A percentile compares a stretch with the other conserved stretches of the same genome.
Conservation (phyloP, 257 asterid species). For the Jacaranda copaia region DNA sequence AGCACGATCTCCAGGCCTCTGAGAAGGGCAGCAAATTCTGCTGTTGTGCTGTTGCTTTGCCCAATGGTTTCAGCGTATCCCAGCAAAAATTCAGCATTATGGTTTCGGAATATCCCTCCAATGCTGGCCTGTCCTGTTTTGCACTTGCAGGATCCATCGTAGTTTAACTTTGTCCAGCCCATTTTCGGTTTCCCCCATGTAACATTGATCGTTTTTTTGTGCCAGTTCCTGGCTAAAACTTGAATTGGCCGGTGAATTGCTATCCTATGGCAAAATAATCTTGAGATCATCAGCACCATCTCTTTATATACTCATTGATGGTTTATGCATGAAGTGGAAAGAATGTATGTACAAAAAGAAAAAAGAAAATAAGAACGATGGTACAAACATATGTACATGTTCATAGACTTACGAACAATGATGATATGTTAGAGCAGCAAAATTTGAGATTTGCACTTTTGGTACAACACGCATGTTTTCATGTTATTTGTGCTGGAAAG, state of each 20-base stretch:
- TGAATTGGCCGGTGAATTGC: slow-evolving; percentile 40
- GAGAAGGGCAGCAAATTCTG: slow-evolving; percentile 67
- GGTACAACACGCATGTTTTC: slow-evolving; percentile 3
- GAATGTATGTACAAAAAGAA: background rate
- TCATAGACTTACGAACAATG: slow-evolving; percentile 19
- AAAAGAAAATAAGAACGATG: too few relatives aligned
- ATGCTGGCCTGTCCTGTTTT: slow-evolving; percentile 71
- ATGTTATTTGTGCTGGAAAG: slow-evolving; percentile 31
- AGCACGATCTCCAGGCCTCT: slow-evolving; percentile 74
- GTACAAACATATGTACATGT: background rate
- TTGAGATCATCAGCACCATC: slow-evolving; percentile 43
- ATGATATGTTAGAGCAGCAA: background rate
- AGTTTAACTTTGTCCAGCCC: slow-evolving; percentile 81
- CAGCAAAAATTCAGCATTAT: slow-evolving; percentile 65
- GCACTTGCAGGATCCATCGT: slow-evolving; percentile 82
- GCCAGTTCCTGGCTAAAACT: slow-evolving; percentile 50
- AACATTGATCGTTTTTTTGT: slow-evolving; percentile 51
- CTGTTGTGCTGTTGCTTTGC: slow-evolving; percentile 62
- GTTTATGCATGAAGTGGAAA: background rate
- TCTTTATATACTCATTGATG: background rate
- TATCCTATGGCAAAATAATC: slow-evolving; percentile 35
- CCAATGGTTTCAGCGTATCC: slow-evolving; percentile 78
- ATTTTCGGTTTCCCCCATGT: slow-evolving; percentile 65
- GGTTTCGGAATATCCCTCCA: slow-evolving; percentile 75
- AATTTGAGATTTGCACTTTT: slow-evolving; percentile 5